These are phyloP conservation scores for Beauveria scarabaeidicola DNA, from an alignment of 2,329 filamentous ascomycete species.

Conservation along the genomic window DNA sequence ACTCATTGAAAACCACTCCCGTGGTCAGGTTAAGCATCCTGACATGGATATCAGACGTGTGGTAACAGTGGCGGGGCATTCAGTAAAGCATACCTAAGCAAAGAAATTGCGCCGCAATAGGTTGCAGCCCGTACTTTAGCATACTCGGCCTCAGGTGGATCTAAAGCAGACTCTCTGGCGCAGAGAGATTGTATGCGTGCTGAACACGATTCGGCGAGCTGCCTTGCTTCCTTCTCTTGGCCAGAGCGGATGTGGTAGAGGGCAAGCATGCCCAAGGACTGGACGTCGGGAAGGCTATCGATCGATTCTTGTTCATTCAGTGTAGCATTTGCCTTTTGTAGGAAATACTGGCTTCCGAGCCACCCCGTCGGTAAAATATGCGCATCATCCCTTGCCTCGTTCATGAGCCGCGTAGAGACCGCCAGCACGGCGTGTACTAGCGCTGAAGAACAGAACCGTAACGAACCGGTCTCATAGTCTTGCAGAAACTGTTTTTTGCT, in stretches of 20 bases:
- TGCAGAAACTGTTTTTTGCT: conserved; percentile 22
- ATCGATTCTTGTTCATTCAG: background rate
- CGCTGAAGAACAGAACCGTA: conserved; percentile 11
- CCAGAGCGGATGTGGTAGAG: conserved; percentile 11
- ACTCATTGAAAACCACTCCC: background rate
- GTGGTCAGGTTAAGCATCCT: background rate
- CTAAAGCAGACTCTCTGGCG: background rate
- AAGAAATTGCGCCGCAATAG: conserved; percentile 13
- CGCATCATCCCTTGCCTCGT: background rate
- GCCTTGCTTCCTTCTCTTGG: conserved; percentile 3
- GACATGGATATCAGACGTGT: background rate
- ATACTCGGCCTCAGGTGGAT: background rate
- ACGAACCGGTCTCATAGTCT: conserved; percentile 1
- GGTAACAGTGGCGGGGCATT: background rate
- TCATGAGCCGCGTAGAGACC: conserved; percentile 3
- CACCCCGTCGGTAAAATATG: background rate
- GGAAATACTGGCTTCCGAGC: conserved; percentile 9
- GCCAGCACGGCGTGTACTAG: conserved; percentile 13
- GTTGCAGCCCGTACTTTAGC: conserved; percentile 1
- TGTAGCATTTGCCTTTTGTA: background rate
- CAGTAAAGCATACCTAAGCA: conserved; percentile 3
- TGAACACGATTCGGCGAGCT: conserved; percentile 6
- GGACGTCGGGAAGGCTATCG: conserved; percentile 11
- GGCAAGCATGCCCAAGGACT: conserved; percentile 12
- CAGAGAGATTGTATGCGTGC: conserved; percentile 2